Conservation (phyloP, 768 basidiomycete species). For the Clavaria fumosa region DNA sequence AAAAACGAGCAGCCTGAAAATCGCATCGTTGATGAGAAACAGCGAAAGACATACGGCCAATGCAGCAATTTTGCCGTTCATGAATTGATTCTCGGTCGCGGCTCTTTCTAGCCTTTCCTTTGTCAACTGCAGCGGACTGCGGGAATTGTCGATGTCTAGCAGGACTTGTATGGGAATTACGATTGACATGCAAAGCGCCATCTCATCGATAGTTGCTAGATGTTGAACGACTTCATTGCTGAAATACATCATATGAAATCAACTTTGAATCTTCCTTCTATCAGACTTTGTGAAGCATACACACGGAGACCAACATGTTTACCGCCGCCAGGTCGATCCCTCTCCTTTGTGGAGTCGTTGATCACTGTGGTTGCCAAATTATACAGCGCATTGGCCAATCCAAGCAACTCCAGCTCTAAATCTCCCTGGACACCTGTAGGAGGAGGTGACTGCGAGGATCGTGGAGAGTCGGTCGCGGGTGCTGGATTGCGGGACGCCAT, state of each 20-base stretch:
- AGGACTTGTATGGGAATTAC: constrained; percentile 66
- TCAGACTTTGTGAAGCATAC: too few species aligned
- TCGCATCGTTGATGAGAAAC: background rate
- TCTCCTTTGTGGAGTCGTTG: constrained; percentile 69
- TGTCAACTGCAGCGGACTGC: constrained; percentile 72
- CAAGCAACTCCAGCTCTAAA: constrained; percentile 58
- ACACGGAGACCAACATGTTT: constrained; percentile 70
- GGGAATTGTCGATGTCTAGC: constrained; percentile 62
- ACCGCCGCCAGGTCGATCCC: constrained; percentile 49
- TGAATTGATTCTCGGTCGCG: constrained; percentile 82
- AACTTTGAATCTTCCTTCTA: too few species aligned
- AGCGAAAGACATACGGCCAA: constrained; percentile 45
- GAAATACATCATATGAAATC: too few species aligned
- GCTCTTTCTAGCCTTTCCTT: constrained; percentile 68
- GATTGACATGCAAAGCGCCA: constrained; percentile 42
- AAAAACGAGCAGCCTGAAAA: constrained; percentile 6
- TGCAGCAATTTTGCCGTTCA: constrained; percentile 78
- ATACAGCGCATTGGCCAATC: constrained; percentile 63
- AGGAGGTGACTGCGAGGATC: constrained; percentile 58
- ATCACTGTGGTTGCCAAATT: constrained; percentile 74
- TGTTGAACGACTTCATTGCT: constrained; percentile 67
- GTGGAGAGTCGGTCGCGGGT: constrained; percentile 48
- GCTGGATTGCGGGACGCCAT: too few species aligned
- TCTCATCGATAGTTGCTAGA: constrained; percentile 49
- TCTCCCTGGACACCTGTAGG: constrained; percentile 59